Base-by-base conservation (phyloP, 2,329 filamentous ascomycete species). In the Chrysosporium keratinophilum region DNA sequence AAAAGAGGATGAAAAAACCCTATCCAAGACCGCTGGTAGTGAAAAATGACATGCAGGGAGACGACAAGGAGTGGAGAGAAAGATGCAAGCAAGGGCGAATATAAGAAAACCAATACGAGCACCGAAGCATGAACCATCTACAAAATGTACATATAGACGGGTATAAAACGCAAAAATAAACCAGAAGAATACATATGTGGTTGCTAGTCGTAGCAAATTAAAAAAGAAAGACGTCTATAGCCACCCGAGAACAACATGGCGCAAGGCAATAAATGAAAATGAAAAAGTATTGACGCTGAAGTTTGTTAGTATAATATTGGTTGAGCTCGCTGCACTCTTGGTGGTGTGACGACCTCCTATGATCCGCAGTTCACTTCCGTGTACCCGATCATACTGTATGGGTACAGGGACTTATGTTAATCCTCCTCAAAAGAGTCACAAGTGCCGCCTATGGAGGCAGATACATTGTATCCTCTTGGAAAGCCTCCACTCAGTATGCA, bases 211-310 rank as follows among this genome's bases (percentile, higher is more conserved):
- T 48, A 5, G 33, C 20, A 48, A 11, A 17, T 23, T 7, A 42
- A 14, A 41, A 11, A 35, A 9, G 42, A 42, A 50, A 14, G 42
- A 34, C 15, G 48, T 50, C 48, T 50, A 50, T 50, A 50, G 6
- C 37, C n/a, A 43, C 5, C 11, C 37, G 48, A 50, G 34, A 50
- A 33, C 42, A 19, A 50, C 14, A 35, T 49, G 31, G 41, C 41
- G 3, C 33, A 50, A 19, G 28, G 2, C 3, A 28, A 23, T 37
- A 39, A 40, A 2, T 28, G 5, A 41, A 31, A 17, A 15, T 3
- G 31, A 41, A 33, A 33, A 28, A 7, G 23, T 28, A 7, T 28
- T 28, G 23, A 28, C 23, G 23, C 23, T 28, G 23, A 7, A 3
- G 23, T 28, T 28, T 28, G 23, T 28, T 28, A 28, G 23, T 28